Evolutionary conservation across 2,329 filamentous ascomycete species (phyloP).

Genomic region (Colletotrichum tofieldiae): DNA sequence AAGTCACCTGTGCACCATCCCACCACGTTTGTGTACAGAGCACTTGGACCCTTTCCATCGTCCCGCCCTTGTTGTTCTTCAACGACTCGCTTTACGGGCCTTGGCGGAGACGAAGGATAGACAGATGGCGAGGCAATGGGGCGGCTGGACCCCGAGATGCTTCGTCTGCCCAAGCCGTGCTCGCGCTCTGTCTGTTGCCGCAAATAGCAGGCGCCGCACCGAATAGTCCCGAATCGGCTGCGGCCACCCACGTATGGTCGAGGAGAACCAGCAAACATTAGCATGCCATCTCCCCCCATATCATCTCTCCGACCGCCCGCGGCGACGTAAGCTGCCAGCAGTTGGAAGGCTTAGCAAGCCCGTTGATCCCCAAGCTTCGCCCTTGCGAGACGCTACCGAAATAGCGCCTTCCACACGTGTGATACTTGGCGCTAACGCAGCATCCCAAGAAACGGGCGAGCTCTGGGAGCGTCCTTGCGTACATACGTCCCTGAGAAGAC

Average conservation of each 20-base stretch:
- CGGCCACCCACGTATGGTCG: slow-evolving; percentile 13
- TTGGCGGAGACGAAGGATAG: background rate
- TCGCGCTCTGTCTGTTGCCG: slow-evolving; percentile 1
- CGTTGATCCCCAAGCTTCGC: slow-evolving; percentile 28
- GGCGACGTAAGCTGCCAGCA: slow-evolving; percentile 20
- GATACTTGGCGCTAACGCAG: slow-evolving; percentile 40
- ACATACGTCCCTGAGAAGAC: slow-evolving; percentile 6
- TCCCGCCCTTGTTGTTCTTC: slow-evolving; percentile 1
- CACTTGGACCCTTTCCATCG: background rate
- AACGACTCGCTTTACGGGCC: background rate
- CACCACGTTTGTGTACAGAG: background rate
- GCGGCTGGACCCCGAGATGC: background rate
- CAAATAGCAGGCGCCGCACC: slow-evolving; percentile 4
- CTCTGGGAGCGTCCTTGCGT: slow-evolving; percentile 24
- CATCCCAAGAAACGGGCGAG: slow-evolving; percentile 27
- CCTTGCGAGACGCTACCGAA: slow-evolving; percentile 33
- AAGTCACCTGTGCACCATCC: slow-evolving; percentile 19
- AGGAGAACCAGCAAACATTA: background rate
- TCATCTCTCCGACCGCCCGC: slow-evolving; percentile 7
- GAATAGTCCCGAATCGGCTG: background rate
- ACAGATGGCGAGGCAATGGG: background rate
- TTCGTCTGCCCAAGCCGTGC: background rate
- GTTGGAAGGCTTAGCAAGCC: slow-evolving; percentile 34
- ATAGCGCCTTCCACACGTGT: slow-evolving; percentile 33
- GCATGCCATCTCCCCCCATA: background rate